These are phyloP conservation scores for Hyphodiscus hymeniophilus DNA, from an alignment of 495 filamentous ascomycete species.

Conservation along the genomic window DNA sequence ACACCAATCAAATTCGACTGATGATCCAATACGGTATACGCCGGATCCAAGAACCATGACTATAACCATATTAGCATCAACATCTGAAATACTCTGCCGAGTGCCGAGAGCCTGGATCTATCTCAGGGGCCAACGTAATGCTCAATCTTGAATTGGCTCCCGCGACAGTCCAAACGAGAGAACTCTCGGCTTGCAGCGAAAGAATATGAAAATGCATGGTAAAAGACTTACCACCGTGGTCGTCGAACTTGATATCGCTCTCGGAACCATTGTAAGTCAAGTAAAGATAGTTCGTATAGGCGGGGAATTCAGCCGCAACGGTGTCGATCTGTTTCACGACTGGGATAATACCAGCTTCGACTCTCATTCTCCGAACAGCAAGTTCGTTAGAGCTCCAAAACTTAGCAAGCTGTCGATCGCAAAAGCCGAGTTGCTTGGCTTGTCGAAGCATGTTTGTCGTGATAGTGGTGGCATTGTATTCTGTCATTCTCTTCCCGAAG, in stretches of 20 bases:
- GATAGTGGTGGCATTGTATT: constrained; percentile 61
- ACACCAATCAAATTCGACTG: constrained; percentile 99
- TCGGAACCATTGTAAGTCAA: constrained; percentile 89
- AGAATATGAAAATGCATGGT: no score
- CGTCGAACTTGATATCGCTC: constrained; percentile 76
- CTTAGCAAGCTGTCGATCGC: constrained; percentile 84
- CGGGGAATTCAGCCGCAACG: constrained; percentile 93
- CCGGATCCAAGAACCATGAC: constrained; percentile 94
- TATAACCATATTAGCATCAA: no score
- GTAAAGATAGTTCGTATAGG: constrained; percentile 94
- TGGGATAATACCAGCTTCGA: constrained; percentile 78
- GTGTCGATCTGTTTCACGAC: constrained; percentile 98
- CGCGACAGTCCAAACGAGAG: no score
- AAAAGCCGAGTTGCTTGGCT: constrained; percentile 91
- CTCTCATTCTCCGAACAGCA: constrained; percentile 69
- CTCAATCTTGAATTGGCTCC: no score
- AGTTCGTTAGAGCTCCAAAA: constrained; percentile 92
- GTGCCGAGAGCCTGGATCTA: no score
- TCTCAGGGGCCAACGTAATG: no score
- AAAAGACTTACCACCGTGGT: no score
- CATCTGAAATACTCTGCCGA: no score
- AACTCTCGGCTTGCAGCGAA: no score
- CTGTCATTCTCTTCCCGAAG: constrained; percentile 71
- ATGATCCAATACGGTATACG: constrained; percentile 95
- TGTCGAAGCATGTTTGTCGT: constrained; percentile 57